phyloP scores from a whole-genome alignment of 1,284 basidiomycete species.

The Golubevia sp. region DNA sequence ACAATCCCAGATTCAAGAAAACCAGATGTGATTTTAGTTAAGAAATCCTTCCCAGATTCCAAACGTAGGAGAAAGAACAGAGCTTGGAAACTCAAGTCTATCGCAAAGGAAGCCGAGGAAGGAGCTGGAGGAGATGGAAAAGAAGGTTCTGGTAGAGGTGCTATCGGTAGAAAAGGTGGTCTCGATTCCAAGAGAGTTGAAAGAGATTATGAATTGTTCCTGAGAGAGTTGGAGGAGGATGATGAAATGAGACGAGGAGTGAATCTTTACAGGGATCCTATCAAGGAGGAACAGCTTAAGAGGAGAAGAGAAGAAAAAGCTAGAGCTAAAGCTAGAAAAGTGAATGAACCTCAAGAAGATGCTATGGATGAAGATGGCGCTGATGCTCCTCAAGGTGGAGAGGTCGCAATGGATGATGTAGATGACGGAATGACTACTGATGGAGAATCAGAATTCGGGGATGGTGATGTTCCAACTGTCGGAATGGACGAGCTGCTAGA shows the following conservation, averaged over 20 bases:
- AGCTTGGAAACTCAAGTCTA: constrained; percentile 59
- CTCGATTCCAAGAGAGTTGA: constrained; percentile 57
- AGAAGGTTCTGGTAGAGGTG: constrained; percentile 40
- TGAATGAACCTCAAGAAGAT: constrained; percentile 15
- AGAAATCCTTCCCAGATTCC: constrained; percentile 58
- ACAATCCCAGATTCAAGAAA: constrained; percentile 35
- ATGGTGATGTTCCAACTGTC: constrained; percentile 46
- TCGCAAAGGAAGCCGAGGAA: constrained; percentile 58
- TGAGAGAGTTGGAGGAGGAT: constrained; percentile 59
- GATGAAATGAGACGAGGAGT: constrained; percentile 55
- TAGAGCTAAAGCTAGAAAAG: constrained; percentile 16
- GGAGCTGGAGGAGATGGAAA: constrained; percentile 6
- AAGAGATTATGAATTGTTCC: constrained; percentile 56
- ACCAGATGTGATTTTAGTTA: constrained; percentile 57
- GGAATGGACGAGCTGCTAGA: constrained; percentile 56
- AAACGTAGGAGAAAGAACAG: constrained; percentile 54
- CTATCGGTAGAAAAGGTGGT: constrained; percentile 50
- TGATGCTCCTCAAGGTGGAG: too few relatives aligned
- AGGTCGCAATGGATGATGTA: constrained; percentile 13
- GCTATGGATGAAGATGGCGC: constrained; percentile 5
- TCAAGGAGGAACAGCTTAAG: constrained; percentile 32
- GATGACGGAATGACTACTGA: constrained; percentile 53
- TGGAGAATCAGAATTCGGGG: constrained; percentile 53
- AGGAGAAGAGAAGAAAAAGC: constrained; percentile 20
- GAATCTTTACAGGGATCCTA: constrained; percentile 50